Percentiles rank a stretch among this genome's conserved stretches.
Evolutionary conservation across 352 stramenopile species (phyloP).

Genomic region (Globisporangium cederbergense): DNA sequence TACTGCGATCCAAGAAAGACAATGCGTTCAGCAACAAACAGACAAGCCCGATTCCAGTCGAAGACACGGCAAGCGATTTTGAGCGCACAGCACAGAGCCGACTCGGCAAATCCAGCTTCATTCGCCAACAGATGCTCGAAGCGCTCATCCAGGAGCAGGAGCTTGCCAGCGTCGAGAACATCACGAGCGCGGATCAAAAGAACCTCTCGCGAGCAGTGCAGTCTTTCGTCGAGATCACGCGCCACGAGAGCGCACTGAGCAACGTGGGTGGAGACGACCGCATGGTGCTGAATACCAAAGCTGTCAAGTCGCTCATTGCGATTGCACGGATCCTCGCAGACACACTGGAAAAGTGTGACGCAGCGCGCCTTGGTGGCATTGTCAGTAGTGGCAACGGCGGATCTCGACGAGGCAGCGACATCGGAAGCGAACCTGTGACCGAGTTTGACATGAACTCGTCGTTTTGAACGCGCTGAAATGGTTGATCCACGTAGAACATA

Average conservation of each 20-base stretch:
- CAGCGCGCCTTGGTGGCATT: neutral
- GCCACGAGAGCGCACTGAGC: conserved; percentile 5
- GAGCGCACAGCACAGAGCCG: conserved; percentile 48
- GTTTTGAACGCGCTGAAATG: conserved; percentile 3
- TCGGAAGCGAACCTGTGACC: conserved; percentile 22
- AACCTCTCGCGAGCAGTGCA: conserved; percentile 31
- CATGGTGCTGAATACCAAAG: conserved; percentile 18
- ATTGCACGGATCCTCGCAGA: conserved; percentile 50
- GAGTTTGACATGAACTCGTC: conserved; percentile 29
- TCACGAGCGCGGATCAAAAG: conserved; percentile 25
- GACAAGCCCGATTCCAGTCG: neutral
- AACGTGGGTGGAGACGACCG: conserved; percentile 10
- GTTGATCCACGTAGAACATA: too few species aligned
- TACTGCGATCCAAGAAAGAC: conserved; percentile 43
- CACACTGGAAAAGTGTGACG: conserved; percentile 34
- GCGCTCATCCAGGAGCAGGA: conserved; percentile 52
- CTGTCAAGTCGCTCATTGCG: conserved; percentile 37
- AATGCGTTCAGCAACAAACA: conserved; percentile 24
- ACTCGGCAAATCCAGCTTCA: conserved; percentile 44
- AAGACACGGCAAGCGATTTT: conserved; percentile 28
- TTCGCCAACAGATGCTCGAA: conserved; percentile 45
- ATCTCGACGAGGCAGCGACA: conserved; percentile 11
- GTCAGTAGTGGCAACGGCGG: neutral
- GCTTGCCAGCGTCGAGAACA: conserved; percentile 29
- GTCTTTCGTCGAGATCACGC: conserved; percentile 32